Conservation (phyloP, 345 rosid species). For the Eucalyptus cladocalyx region DNA sequence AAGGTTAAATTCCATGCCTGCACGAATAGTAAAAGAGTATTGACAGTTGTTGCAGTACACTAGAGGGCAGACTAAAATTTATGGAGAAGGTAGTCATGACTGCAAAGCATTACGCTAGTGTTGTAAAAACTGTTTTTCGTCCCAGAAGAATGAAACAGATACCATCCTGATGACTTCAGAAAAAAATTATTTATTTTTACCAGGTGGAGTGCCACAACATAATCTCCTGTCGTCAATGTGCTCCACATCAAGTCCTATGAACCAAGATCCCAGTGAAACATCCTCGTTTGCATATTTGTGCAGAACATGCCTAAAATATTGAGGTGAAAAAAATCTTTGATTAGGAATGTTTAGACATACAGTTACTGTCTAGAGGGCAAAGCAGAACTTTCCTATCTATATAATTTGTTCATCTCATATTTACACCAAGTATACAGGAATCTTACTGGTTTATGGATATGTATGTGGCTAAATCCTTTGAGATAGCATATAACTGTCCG, state of each 20-base stretch:
- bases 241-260: constrained; percentile 88
- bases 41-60: neutral
- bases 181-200: constrained; percentile 21
- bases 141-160: neutral
- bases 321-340: neutral
- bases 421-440: neutral
- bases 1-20: neutral
- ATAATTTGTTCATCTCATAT: neutral
- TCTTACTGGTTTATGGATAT: constrained; percentile 93
- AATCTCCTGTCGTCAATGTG: constrained; percentile 92
- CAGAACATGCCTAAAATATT: constrained; percentile 62
- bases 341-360: neutral
- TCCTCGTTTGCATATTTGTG: constrained; percentile 98
- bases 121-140: neutral
- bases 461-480: constrained; percentile 87
- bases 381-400: neutral
- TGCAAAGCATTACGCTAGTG: neutral
- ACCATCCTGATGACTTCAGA: neutral
- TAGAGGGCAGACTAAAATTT: neutral
- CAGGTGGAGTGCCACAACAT: constrained; percentile 98
- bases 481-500: constrained; percentile 91
- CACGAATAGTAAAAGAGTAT: neutral
- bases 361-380: neutral
- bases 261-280: constrained; percentile 95
- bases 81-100: neutral